Base-by-base conservation (phyloP, 768 basidiomycete species). In the Boletus tylopilopsis region DNA sequence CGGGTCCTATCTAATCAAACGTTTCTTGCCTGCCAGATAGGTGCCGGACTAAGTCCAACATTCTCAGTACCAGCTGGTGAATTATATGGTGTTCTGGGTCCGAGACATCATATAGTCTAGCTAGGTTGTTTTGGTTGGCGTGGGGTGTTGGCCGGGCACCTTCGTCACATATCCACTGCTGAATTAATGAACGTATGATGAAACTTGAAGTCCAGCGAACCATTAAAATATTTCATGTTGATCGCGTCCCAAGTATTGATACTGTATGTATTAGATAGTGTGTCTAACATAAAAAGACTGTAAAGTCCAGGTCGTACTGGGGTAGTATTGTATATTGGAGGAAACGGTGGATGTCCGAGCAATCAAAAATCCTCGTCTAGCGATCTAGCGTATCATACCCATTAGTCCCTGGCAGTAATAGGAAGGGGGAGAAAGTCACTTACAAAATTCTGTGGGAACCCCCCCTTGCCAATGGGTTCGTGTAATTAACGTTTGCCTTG, bases 81-180 rank as follows among this genome's bases (percentile, higher is more conserved):
- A 96, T 64, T 96, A 96, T 59, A n/a, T n/a, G n/a, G 72, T 95
- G 6, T 75, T 93, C 6, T 90, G 89, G 89, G 71, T 91, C 21
- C 82, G 90, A 68, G 87, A 91, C 59, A 73, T 92, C 40, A 51
- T 86, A 6, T 54, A 63, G 19, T 68, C 69, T 21, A 51, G 60
- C 0, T 45, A 51, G 10, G 6, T 36, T n/a, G 62, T 85, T 13
- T n/a, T n/a, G n/a, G n/a, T n/a, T n/a, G n/a, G n/a, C n/a, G n/a
- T n/a, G n/a, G n/a, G n/a, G n/a, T n/a, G 92, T 33, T 95, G 95
- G 19, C 95, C 94, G 8, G 95, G 95, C 0, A 85, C 93, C 7
- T 90, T 90, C 0, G 87, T 82, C 1, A 91, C 98, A 47, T 98
- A 96, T 56, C 86, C 94, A 0, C 72, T 97, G 2, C 73, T 98